These are phyloP conservation scores for Canariomyces notabilis DNA, from an alignment of 2,329 filamentous ascomycete genomes.

Conservation along the genomic window DNA sequence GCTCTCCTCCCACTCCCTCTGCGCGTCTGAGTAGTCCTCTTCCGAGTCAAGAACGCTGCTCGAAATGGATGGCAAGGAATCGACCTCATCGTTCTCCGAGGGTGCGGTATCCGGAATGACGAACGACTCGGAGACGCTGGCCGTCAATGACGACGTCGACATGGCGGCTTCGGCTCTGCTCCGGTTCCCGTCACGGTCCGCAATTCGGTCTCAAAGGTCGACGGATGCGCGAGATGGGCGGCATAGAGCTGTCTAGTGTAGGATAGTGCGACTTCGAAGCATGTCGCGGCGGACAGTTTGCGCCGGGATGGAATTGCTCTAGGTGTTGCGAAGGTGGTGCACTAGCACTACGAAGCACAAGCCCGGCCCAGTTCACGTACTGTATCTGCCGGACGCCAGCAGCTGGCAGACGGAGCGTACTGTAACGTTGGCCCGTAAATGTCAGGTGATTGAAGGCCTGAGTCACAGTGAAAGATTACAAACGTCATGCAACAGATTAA, in stretches of 20 bases:
- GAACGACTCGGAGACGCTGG: slow-evolving; percentile 41
- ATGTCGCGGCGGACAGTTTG: background rate
- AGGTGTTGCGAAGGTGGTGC: background rate
- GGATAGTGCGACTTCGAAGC: too few species aligned
- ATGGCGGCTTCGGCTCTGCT: background rate
- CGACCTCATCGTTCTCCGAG: slow-evolving; percentile 54
- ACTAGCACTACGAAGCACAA: background rate
- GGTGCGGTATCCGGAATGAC: slow-evolving; percentile 45
- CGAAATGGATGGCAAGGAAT: slow-evolving; percentile 59
- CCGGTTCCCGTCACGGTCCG: background rate
- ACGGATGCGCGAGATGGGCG: too few species aligned
- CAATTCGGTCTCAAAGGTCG: background rate
- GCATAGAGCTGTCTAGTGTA: too few species aligned
- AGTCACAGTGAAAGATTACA: slow-evolving; percentile 20
- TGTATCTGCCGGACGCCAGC: slow-evolving; percentile 6
- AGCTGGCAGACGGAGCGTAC: slow-evolving; percentile 1
- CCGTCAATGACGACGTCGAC: slow-evolving; percentile 12
- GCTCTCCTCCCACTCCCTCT: slow-evolving; percentile 91
- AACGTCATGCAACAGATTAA: slow-evolving; percentile 20
- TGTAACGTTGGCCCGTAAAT: slow-evolving; percentile 16
- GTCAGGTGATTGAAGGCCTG: slow-evolving; percentile 24
- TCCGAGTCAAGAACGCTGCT: slow-evolving; percentile 48
- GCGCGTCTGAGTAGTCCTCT: slow-evolving; percentile 69
- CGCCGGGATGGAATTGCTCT: background rate
- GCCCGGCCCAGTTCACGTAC: slow-evolving; percentile 3